Base-by-base conservation (phyloP, 495 filamentous ascomycete genomes). In the Podospora pseudopauciseta region DNA sequence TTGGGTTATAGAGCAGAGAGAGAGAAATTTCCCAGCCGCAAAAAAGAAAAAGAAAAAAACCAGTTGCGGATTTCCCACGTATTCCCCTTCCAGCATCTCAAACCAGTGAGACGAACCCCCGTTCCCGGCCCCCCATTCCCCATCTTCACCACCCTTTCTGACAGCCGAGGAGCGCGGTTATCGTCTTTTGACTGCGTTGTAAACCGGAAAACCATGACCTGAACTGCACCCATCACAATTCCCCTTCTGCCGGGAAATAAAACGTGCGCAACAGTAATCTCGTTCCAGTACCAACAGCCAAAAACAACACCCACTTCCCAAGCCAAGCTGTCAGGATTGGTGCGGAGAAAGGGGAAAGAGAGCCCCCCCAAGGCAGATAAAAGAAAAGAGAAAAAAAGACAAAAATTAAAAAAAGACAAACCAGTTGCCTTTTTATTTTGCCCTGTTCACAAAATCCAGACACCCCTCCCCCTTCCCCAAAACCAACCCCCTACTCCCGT, bases 181-280 rank as follows among this genome's bases (percentile, higher is more conserved):
- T 49, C 13, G 5, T 5, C 4, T 5, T 32, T 49, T 49, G 39
- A 49, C 39, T 49, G 39, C 9, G 20, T 23, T 49, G 15, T 11
- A 3, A 49, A 49, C 39, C 13, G 39, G 55, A 66, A 73, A 75
- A 74, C 75, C 73, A 75, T 78, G 76, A 78, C 76, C 76, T 76
- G 76, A 75, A 66, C 75, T 78, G 64, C 75, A 73, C 65, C 58
- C 55, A 66, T 59, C 20, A 23, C 20, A 1, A 67, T 63, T 16
- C 64, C 59, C 56, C 58, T 23, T 32, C 32, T 63, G 34, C 62
- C 56, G 19, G 49, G 19, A 26, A 28, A 44, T 64, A 32, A 66
- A 18, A 58, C 63, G 70, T 66, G 20, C 71, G 71, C 55, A 72
- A 57, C 71, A 72, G 71, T 72, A 68, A 72, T 72, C 71, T 34